Percentiles rank a stretch among this genome's conserved stretches.
phyloP scores from a whole-genome alignment of 2,329 filamentous ascomycete species.

The Exophiala mesophila region DNA sequence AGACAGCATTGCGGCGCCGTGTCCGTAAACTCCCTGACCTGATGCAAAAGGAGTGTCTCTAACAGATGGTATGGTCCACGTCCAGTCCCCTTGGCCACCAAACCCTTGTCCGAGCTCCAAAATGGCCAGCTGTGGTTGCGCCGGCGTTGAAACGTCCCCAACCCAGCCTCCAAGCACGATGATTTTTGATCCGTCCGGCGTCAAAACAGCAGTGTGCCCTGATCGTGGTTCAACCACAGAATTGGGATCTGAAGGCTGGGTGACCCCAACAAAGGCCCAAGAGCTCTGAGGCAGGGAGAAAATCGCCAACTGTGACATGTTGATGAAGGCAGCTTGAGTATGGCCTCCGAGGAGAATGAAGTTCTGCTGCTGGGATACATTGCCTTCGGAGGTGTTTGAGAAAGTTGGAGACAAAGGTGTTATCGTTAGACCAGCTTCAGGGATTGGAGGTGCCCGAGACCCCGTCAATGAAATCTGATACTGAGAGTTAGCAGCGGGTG shows the following conservation, averaged over 20 bases:
- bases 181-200: slow-evolving; percentile 70
- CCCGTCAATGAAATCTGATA: slow-evolving; percentile 42
- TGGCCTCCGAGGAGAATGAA: slow-evolving; percentile 84
- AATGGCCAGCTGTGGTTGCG: slow-evolving; percentile 74
- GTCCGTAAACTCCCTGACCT: slow-evolving; percentile 54
- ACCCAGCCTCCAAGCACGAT: slow-evolving; percentile 90
- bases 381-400: slow-evolving; percentile 59
- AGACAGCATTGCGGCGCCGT: slow-evolving; percentile 57
- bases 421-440: slow-evolving; percentile 82
- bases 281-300: slow-evolving; percentile 81
- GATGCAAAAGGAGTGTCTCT: slow-evolving; percentile 38
- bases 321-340: slow-evolving; percentile 77
- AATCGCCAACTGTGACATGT: slow-evolving; percentile 85
- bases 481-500: slow-evolving; percentile 20
- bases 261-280: slow-evolving; percentile 76
- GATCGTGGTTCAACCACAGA: slow-evolving; percentile 71
- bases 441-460: slow-evolving; percentile 60
- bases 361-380: slow-evolving; percentile 66
- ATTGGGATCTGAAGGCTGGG: slow-evolving; percentile 40
- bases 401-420: slow-evolving; percentile 68
- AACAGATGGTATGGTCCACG: slow-evolving; percentile 38
- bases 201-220: slow-evolving; percentile 80
- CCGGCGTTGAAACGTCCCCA: slow-evolving; percentile 69
- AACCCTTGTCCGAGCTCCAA: slow-evolving; percentile 71
- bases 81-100: slow-evolving; percentile 47